Evolutionary conservation across 352 stramenopile genomes (phyloP).

Genomic region (Phytophthora pistaciae): DNA sequence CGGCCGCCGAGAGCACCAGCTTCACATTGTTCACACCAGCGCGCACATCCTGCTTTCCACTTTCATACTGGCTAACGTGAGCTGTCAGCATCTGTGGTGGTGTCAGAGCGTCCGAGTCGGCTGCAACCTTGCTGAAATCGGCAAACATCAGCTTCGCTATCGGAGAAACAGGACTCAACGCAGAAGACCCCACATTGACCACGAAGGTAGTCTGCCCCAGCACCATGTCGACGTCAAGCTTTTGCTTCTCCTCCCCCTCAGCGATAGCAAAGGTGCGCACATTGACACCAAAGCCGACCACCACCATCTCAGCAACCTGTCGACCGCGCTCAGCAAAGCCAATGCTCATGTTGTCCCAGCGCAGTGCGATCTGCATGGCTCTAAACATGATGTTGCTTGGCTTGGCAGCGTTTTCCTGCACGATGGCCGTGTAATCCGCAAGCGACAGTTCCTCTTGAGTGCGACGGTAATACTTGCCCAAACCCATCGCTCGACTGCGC

Average conservation of each 20-base stretch:
- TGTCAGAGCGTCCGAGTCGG: slow-evolving; percentile 33
- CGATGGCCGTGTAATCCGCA: slow-evolving; percentile 45
- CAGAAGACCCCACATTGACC: slow-evolving; percentile 53
- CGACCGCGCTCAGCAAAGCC: slow-evolving; percentile 49
- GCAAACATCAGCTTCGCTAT: slow-evolving; percentile 64
- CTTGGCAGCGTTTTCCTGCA: slow-evolving; percentile 51
- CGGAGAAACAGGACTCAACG: slow-evolving; percentile 42
- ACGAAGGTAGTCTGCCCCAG: slow-evolving; percentile 61
- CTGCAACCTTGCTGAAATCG: slow-evolving; percentile 53
- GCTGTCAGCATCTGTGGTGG: slow-evolving; percentile 57
- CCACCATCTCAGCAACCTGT: slow-evolving; percentile 61
- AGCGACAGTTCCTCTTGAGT: slow-evolving; percentile 53
- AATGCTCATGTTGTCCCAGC: slow-evolving; percentile 66
- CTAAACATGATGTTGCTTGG: slow-evolving; percentile 65
- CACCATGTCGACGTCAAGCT: slow-evolving; percentile 58
- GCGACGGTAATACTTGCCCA: slow-evolving; percentile 54
- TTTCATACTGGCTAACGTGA: slow-evolving; percentile 54
- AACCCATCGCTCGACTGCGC: slow-evolving; percentile 44
- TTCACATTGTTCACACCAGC: slow-evolving; percentile 59
- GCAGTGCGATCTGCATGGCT: slow-evolving; percentile 58
- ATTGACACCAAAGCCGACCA: slow-evolving; percentile 62
- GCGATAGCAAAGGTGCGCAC: slow-evolving; percentile 49
- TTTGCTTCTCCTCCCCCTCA: slow-evolving; percentile 53
- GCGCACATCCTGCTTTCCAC: slow-evolving; percentile 52
- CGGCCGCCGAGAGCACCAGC: slow-evolving; percentile 48